Percentiles rank a stretch among this genome's conserved stretches.
Evolutionary conservation across 768 basidiomycete genomes (phyloP).

Genomic region (Strobilomyces dryophilus): DNA sequence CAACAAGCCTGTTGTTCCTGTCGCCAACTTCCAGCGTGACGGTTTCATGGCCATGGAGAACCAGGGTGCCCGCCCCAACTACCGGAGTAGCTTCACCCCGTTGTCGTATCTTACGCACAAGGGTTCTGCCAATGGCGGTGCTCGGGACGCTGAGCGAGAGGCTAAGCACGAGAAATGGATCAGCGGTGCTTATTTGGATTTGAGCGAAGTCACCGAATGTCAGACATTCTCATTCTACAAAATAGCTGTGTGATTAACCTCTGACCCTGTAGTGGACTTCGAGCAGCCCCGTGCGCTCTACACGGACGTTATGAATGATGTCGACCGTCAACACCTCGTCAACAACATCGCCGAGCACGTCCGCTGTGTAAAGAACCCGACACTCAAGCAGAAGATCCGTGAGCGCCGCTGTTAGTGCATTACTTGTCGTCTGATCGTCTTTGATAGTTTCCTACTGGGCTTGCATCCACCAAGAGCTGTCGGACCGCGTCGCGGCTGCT

Average conservation of each 20-base stretch:
- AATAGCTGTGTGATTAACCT: background rate
- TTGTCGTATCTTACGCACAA: conserved; percentile 56
- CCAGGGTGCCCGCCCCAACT: conserved; percentile 85
- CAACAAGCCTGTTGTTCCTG: conserved; percentile 69
- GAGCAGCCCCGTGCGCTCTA: conserved; percentile 77
- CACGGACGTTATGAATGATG: conserved; percentile 61
- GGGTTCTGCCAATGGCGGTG: conserved; percentile 41
- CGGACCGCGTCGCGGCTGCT: conserved; percentile 74
- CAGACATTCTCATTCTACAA: conserved; percentile 28
- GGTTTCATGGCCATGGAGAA: conserved; percentile 65
- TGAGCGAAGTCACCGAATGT: conserved; percentile 80
- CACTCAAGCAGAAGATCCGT: conserved; percentile 65
- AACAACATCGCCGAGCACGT: conserved; percentile 65
- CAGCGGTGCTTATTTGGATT: conserved; percentile 62
- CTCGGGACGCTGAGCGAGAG: conserved; percentile 36
- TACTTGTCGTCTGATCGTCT: background rate
- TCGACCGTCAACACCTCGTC: conserved; percentile 57
- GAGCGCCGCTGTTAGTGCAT: conserved; percentile 26
- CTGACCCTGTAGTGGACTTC: conserved; percentile 59
- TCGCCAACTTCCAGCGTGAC: conserved; percentile 92
- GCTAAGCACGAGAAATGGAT: conserved; percentile 71
- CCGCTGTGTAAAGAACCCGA: conserved; percentile 52
- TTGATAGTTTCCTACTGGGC: conserved; percentile 71
- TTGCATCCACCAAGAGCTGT: conserved; percentile 68
- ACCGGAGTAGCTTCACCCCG: conserved; percentile 73